Conservation (phyloP, 768 basidiomycete genomes). For the Russula dissimulans region DNA sequence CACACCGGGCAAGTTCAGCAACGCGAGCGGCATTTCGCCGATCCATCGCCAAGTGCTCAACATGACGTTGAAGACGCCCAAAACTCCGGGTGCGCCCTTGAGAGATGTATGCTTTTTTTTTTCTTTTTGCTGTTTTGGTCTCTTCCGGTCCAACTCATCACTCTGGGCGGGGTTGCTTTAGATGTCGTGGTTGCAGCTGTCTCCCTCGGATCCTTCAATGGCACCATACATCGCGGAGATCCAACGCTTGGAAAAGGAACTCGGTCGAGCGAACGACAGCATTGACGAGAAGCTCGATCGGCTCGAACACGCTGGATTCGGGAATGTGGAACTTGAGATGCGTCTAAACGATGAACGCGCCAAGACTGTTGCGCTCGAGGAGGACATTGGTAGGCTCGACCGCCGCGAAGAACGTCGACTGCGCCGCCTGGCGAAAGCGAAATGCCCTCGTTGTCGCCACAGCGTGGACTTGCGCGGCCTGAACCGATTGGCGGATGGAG, state of each 20-base stretch:
- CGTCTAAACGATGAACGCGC: constrained; percentile 64
- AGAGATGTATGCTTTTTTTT: constrained; percentile 49
- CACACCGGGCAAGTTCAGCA: constrained; percentile 49
- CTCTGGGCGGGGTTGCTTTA: constrained; percentile 23
- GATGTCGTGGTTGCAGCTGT: constrained; percentile 68
- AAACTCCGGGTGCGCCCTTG: constrained; percentile 71
- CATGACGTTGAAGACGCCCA: constrained; percentile 59
- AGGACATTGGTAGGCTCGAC: constrained; percentile 54
- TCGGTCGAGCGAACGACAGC: constrained; percentile 71
- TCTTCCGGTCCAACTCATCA: constrained; percentile 15
- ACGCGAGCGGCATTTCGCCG: constrained; percentile 59
- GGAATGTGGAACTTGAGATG: constrained; percentile 59
- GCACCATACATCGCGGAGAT: constrained; percentile 67
- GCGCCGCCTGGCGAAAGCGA: constrained; percentile 47
- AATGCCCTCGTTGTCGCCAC: constrained; percentile 61
- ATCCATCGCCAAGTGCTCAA: constrained; percentile 64
- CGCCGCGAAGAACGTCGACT: constrained; percentile 63
- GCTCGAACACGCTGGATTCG: constrained; percentile 72
- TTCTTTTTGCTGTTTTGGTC: background rate
- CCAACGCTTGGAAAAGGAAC: constrained; percentile 59
- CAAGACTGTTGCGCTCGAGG: constrained; percentile 48
- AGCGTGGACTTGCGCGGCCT: constrained; percentile 46
- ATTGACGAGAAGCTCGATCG: constrained; percentile 86
- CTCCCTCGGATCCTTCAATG: constrained; percentile 44
- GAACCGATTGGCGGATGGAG: constrained; percentile 34